Conservation (phyloP, 805 yeast species). For the Teunomyces atbi region DNA sequence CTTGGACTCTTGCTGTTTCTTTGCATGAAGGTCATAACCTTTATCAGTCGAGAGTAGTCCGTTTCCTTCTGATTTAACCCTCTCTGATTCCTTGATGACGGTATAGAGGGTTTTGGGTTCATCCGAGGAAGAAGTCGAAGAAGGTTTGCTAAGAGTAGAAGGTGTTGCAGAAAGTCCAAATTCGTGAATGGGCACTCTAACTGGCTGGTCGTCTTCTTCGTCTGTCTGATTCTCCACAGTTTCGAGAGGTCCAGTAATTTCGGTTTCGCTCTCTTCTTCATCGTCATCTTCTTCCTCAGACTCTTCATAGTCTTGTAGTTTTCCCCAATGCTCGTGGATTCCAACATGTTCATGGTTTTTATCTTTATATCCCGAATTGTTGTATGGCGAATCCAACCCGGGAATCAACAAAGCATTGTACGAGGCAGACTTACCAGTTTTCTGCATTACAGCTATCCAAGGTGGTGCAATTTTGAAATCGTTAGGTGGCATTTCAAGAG, state of each 20-base stretch:
- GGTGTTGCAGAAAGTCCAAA: conserved; percentile 5
- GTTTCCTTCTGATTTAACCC: conserved; percentile 1
- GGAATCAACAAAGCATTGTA: conserved; percentile 65
- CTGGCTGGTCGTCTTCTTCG: conserved; percentile 7
- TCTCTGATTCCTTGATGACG: conserved; percentile 19
- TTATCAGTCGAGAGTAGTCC: conserved; percentile 12
- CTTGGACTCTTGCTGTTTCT: conserved; percentile 4
- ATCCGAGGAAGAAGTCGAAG: background rate
- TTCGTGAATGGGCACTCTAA: conserved; percentile 13
- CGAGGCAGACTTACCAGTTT: conserved; percentile 80
- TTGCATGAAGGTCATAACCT: conserved; percentile 11
- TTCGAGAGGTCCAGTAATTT: conserved; percentile 48
- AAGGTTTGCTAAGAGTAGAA: background rate
- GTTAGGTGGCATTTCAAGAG: conserved; percentile 62
- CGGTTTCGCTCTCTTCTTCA: conserved; percentile 30
- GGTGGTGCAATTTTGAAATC: conserved; percentile 58
- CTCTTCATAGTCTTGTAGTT: conserved; percentile 29
- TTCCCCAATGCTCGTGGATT: conserved; percentile 32
- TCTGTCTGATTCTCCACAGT: conserved; percentile 58
- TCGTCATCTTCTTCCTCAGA: conserved; percentile 57
- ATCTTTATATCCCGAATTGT: conserved; percentile 33
- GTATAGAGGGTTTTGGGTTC: conserved; percentile 17
- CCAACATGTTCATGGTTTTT: conserved; percentile 9
- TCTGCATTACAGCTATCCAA: conserved; percentile 71
- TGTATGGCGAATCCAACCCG: conserved; percentile 38